phyloP scores from a whole-genome alignment of 2,329 filamentous ascomycete species.

The Ceratocystis smalleyi region DNA sequence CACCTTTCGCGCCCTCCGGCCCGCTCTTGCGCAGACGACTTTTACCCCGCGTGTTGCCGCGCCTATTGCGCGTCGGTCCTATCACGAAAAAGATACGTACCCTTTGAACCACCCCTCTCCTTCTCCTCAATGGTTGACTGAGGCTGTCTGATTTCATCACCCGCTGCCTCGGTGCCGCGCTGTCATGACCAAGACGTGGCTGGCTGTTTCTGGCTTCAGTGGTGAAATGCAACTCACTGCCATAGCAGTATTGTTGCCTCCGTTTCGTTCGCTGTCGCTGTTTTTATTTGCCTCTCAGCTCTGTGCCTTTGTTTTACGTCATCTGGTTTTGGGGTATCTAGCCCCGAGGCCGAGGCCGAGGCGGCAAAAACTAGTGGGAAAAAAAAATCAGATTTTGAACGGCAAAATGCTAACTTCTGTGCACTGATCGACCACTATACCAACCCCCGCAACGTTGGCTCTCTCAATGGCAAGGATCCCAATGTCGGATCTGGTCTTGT shows the following conservation, averaged over 20 bases:
- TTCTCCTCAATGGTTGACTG: neutral
- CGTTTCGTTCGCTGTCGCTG: neutral
- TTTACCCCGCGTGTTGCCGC: neutral
- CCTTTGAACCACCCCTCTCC: neutral
- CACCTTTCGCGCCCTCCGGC: conserved; percentile 13
- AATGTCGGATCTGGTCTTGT: conserved; percentile 88
- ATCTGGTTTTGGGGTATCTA: neutral
- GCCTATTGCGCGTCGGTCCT: conserved; percentile 22
- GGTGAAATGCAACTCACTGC: neutral
- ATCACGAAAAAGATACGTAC: conserved; percentile 51
- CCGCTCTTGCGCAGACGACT: neutral
- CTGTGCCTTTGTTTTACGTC: neutral
- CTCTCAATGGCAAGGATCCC: conserved; percentile 53
- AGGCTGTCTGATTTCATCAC: neutral
- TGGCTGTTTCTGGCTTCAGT: neutral
- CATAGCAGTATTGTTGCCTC: neutral
- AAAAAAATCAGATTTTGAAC: conserved; percentile 24
- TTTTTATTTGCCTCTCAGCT: neutral
- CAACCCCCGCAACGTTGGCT: conserved; percentile 39
- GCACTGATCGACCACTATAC: conserved; percentile 36
- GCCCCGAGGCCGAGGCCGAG: neutral
- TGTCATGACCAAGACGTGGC: neutral
- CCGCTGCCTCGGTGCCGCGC: neutral
- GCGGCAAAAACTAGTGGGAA: conserved; percentile 16
- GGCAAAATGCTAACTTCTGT: conserved; percentile 22